These are phyloP conservation scores for Coemansia sp. DNA, from an alignment of 192 early-diverging fungal species.

Conservation along the genomic window DNA sequence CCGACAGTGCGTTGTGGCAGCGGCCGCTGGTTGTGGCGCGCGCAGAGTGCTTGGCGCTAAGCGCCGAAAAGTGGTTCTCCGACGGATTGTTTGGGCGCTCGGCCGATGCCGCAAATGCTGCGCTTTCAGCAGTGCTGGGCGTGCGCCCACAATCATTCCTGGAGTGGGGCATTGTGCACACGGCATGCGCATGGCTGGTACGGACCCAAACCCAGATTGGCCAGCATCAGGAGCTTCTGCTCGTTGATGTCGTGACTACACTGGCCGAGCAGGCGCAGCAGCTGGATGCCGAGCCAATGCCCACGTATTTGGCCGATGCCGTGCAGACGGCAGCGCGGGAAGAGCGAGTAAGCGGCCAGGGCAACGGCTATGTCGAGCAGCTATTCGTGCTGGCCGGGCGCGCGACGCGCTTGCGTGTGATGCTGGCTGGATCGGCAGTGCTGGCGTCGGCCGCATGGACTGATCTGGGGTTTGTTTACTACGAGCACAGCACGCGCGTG, in stretches of 20 bases:
- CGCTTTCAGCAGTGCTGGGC: not conserved
- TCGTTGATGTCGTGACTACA: not conserved
- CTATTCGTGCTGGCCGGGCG: conserved; percentile 21
- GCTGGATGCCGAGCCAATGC: not conserved
- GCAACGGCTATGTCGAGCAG: not conserved
- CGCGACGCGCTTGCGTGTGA: conserved; percentile 19
- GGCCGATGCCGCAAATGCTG: conserved; percentile 46
- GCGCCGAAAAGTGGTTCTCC: conserved; percentile 20
- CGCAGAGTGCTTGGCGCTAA: conserved; percentile 28
- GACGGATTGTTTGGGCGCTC: conserved; percentile 65
- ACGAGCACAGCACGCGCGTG: conserved; percentile 5
- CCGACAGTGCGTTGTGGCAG: conserved; percentile 5
- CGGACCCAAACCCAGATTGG: conserved; percentile 7
- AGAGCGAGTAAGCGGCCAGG: not conserved
- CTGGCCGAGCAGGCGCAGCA: not conserved
- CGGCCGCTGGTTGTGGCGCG: conserved; percentile 13
- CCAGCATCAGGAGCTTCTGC: conserved; percentile 1
- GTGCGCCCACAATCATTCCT: conserved; percentile 23
- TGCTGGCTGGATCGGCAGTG: conserved; percentile 8
- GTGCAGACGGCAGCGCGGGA: not conserved
- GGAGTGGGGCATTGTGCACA: conserved; percentile 60
- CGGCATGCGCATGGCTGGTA: conserved; percentile 52
- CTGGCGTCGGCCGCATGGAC: conserved; percentile 35
- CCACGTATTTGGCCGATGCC: conserved; percentile 17
- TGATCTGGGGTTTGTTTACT: conserved; percentile 32